phyloP scores from a whole-genome alignment of 164 flowering plant genomes.

The Paratinospora sagittata region DNA sequence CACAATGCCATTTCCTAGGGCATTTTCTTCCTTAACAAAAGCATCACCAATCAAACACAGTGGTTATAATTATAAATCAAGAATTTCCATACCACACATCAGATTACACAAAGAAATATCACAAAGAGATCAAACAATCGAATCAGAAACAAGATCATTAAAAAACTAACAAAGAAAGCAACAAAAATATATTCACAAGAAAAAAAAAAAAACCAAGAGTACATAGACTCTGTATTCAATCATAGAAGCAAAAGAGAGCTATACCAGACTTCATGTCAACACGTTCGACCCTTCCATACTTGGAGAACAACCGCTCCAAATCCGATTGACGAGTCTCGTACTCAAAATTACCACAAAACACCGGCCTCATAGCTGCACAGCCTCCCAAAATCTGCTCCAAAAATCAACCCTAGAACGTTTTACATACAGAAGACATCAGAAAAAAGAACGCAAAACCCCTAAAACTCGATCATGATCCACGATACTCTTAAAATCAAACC shows the following conservation, averaged over 20 bases:
- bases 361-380: slow-evolving; percentile 55
- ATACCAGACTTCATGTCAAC: slow-evolving; percentile 89
- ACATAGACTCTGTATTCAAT: too few species aligned
- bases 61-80: too few species aligned
- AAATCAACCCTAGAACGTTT: slow-evolving; percentile 12
- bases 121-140: background rate
- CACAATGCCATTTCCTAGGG: background rate
- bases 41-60: background rate
- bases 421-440: background rate
- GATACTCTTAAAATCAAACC: background rate
- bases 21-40: background rate
- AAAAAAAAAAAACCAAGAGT: background rate
- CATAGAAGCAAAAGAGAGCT: too few species aligned
- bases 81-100: background rate
- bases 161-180: background rate
- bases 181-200: background rate
- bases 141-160: background rate
- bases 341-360: slow-evolving; percentile 77
- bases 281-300: slow-evolving; percentile 67
- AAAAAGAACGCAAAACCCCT: slow-evolving; percentile 1
- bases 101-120: background rate
- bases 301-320: slow-evolving; percentile 60
- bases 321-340: slow-evolving; percentile 79
- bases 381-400: background rate
- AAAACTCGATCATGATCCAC: background rate